These are phyloP conservation scores for Mortierella claussenii DNA, from an alignment of 192 early-diverging fungal genomes.

Conservation along the genomic window DNA sequence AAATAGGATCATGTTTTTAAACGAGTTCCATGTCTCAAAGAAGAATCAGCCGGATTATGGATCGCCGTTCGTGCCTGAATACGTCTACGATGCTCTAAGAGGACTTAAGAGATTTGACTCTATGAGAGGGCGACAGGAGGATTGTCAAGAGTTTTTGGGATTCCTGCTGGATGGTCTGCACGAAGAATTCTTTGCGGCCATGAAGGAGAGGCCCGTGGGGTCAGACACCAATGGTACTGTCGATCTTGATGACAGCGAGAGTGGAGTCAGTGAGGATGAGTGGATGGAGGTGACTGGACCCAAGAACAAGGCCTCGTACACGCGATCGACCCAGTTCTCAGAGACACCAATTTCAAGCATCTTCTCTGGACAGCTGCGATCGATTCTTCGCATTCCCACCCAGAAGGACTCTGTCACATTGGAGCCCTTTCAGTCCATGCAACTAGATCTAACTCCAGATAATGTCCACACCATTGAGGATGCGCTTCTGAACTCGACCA, in stretches of 20 bases:
- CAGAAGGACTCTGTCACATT: conserved; percentile 82
- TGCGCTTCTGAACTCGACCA: conserved; percentile 81
- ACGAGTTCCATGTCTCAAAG: conserved; percentile 63
- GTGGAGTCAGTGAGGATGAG: conserved; percentile 57
- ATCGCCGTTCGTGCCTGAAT: conserved; percentile 90
- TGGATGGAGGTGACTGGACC: conserved; percentile 92
- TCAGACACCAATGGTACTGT: conserved; percentile 16
- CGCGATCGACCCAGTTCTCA: conserved; percentile 71
- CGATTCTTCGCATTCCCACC: conserved; percentile 76
- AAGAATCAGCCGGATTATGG: conserved; percentile 61
- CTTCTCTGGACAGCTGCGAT: conserved; percentile 87
- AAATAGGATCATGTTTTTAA: conserved; percentile 69
- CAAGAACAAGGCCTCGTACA: conserved; percentile 79
- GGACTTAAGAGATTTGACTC: conserved; percentile 83
- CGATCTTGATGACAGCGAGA: conserved; percentile 31
- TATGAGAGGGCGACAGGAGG: conserved; percentile 88
- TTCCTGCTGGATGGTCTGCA: conserved; percentile 95
- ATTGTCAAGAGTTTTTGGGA: conserved; percentile 96
- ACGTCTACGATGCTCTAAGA: conserved; percentile 91
- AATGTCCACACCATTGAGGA: conserved; percentile 85
- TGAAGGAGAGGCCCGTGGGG: conserved; percentile 29
- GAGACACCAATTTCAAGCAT: conserved; percentile 87
- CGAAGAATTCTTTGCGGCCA: conserved; percentile 79
- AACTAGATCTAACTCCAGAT: conserved; percentile 84
- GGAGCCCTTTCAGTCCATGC: conserved; percentile 91